Percentiles rank a stretch among this genome's conserved stretches.
Conservation (phyloP, 805 yeast genomes). For the Saturnispora mendoncae region DNA sequence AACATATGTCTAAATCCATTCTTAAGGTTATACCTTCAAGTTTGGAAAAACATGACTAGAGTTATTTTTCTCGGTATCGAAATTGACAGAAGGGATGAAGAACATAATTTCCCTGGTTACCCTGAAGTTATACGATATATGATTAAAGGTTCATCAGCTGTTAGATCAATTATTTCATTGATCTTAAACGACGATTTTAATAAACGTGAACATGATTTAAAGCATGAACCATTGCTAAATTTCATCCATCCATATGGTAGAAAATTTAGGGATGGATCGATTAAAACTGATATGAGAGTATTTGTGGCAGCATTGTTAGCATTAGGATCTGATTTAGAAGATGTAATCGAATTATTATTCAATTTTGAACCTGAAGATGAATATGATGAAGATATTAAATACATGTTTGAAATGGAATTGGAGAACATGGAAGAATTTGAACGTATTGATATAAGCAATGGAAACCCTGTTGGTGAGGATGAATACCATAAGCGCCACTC, state of each 20-base stretch:
- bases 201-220: constrained; percentile 43
- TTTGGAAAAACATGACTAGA: constrained; percentile 62
- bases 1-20: constrained; percentile 54
- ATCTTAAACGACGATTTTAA: constrained; percentile 43
- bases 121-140: constrained; percentile 42
- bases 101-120: constrained; percentile 29
- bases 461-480: constrained; percentile 9
- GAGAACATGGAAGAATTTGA: constrained; percentile 22
- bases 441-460: constrained; percentile 9
- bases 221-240: constrained; percentile 47
- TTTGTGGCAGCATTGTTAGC: constrained; percentile 49
- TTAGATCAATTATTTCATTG: constrained; percentile 53
- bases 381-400: constrained; percentile 51
- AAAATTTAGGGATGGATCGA: constrained; percentile 49
- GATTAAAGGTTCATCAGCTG: constrained; percentile 54
- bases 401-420: constrained; percentile 29
- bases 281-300: constrained; percentile 48
- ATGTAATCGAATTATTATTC: constrained; percentile 44
- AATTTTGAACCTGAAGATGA: constrained; percentile 54
- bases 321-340: constrained; percentile 37
- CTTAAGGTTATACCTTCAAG: constrained; percentile 42
- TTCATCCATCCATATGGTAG: constrained; percentile 64
- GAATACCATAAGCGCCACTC: constrained; percentile 10
- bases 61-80: constrained; percentile 53
- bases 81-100: constrained; percentile 45